Conservation (phyloP, 495 filamentous ascomycete genomes). For the Trichocladium antarcticum region DNA sequence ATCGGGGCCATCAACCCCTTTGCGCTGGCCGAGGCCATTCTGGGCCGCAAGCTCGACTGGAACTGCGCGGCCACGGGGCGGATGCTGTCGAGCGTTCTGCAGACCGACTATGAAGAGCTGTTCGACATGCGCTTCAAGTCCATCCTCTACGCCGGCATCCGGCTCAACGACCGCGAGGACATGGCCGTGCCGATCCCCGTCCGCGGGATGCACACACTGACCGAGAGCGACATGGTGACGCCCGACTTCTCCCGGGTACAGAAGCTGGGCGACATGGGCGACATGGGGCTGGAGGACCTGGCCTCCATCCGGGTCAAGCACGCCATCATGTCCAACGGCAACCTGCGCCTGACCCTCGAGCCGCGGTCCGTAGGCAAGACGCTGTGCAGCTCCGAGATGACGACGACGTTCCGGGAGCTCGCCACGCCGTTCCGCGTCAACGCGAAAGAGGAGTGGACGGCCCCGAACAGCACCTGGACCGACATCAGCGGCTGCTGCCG, state of each 20-base stretch:
- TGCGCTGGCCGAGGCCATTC: conserved; percentile 29
- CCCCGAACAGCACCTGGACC: conserved; percentile 24
- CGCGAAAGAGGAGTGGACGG: conserved; percentile 17
- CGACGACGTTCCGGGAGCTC: conserved; percentile 26
- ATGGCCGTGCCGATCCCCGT: conserved; percentile 23
- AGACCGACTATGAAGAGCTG: conserved; percentile 35
- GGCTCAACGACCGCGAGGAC: conserved; percentile 24
- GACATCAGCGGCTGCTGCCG: conserved; percentile 15
- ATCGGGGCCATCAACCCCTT: conserved; percentile 33
- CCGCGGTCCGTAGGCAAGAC: conserved; percentile 18
- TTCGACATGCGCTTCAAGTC: conserved; percentile 33
- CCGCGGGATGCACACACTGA: conserved; percentile 27
- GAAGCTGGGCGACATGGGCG: conserved; percentile 24
- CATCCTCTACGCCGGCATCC: conserved; percentile 27
- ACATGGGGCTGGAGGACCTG: conserved; percentile 25
- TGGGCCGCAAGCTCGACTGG: conserved; percentile 27
- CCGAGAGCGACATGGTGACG: conserved; percentile 29
- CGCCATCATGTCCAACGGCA: conserved; percentile 28
- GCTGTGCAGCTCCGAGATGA: conserved; percentile 23
- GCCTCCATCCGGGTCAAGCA: conserved; percentile 23
- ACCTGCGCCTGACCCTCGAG: conserved; percentile 26
- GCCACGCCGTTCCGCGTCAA: conserved; percentile 22
- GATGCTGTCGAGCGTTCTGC: conserved; percentile 27
- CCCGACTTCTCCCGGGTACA: conserved; percentile 25
- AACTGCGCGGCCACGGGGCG: conserved; percentile 13